Percentiles rank a stretch among this genome's conserved stretches.
Conservation (phyloP, 2,329 filamentous ascomycete genomes). For the Aspergillus sp. region DNA sequence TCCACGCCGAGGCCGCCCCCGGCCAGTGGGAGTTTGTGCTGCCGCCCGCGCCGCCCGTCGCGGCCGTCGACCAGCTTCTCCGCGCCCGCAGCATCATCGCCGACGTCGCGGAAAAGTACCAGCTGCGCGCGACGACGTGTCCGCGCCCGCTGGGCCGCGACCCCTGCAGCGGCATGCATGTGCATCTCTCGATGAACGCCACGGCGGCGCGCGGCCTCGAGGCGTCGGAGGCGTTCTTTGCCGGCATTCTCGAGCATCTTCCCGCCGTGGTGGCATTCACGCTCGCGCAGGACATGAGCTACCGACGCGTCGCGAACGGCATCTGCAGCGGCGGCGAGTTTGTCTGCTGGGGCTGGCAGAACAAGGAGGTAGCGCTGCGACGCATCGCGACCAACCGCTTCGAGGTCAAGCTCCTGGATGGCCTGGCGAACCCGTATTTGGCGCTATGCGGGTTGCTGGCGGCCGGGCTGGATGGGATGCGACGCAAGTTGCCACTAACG, state of each 20-base stretch:
- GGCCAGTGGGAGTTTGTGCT: constrained; percentile 31
- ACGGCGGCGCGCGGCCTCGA: neutral
- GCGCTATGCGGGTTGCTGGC: constrained; percentile 22
- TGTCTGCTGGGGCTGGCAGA: constrained; percentile 25
- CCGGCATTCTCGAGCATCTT: constrained; percentile 22
- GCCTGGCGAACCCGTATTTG: constrained; percentile 28
- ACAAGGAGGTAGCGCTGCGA: constrained; percentile 25
- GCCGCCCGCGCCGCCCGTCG: constrained; percentile 17
- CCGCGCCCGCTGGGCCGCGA: constrained; percentile 16
- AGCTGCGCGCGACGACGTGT: constrained; percentile 22
- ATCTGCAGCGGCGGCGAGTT: constrained; percentile 28
- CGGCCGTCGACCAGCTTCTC: constrained; percentile 24
- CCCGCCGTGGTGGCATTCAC: constrained; percentile 23
- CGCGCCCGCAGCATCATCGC: constrained; percentile 23
- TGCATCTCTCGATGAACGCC: constrained; percentile 23
- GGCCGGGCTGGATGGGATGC: constrained; percentile 16
- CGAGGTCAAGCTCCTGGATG: constrained; percentile 27
- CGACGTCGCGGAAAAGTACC: constrained; percentile 10
- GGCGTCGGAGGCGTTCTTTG: constrained; percentile 20
- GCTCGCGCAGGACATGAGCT: constrained; percentile 23
- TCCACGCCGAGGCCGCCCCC: constrained; percentile 25
- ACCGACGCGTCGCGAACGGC: constrained; percentile 21
- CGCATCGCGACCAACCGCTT: constrained; percentile 21
- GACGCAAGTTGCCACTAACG: neutral
- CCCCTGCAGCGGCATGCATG: constrained; percentile 23